These are phyloP conservation scores for Tolypocladium sp. DNA, from an alignment of 2,329 filamentous ascomycete species.

Conservation along the genomic window DNA sequence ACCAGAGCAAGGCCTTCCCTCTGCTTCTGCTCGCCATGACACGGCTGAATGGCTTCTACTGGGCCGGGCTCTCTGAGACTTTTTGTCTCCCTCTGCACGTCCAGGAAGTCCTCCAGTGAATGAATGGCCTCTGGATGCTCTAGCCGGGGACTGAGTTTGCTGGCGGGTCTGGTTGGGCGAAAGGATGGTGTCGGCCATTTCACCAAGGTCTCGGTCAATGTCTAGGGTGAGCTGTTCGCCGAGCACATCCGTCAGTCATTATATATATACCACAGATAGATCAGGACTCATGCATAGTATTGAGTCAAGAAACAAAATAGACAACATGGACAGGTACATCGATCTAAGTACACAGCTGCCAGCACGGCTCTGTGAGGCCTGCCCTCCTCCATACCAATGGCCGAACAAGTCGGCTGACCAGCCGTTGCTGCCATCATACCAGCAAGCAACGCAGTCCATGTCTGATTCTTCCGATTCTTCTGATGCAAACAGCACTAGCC, in stretches of 20 bases:
- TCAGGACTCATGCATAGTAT: no score
- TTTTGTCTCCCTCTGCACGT: constrained; percentile 5
- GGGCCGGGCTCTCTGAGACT: constrained; percentile 6
- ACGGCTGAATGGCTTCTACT: constrained; percentile 5
- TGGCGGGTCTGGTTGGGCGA: no score
- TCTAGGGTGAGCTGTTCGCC: no score
- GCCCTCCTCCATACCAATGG: neutral
- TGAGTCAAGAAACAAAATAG: no score
- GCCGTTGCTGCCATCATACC: neutral
- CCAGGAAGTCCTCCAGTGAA: neutral
- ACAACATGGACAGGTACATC: neutral
- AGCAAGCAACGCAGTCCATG: neutral
- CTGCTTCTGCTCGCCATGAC: constrained; percentile 6
- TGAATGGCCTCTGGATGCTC: no score
- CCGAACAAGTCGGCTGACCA: neutral
- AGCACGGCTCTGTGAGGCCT: neutral
- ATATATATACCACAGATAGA: no score
- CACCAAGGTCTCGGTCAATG: no score
- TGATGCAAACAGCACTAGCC: no score
- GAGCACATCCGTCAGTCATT: neutral
- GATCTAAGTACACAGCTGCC: no score
- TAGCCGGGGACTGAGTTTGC: no score
- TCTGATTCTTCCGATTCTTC: no score
- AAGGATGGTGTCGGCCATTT: no score
- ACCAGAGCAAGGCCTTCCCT: constrained; percentile 6